Conservation (phyloP, 257 asterid species). For the Ligustrum vulgare region DNA sequence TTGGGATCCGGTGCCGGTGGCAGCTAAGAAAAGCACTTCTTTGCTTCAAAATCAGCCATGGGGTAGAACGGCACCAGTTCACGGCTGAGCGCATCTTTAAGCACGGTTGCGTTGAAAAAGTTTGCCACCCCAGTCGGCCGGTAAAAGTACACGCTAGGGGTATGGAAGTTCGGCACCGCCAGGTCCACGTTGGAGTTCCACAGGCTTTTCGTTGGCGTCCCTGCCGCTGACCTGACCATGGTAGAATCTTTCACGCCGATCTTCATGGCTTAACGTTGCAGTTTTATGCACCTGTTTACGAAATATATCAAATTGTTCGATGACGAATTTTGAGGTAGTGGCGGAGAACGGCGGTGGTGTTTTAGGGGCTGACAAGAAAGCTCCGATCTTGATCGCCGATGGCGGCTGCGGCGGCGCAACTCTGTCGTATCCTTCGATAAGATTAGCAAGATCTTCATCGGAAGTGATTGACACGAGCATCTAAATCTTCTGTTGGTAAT, state of each 20-base stretch:
- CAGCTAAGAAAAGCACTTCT: no score
- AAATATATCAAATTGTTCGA: background rate
- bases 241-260: constrained; percentile 60
- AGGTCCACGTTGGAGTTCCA: constrained; percentile 98
- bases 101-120: constrained; percentile 62
- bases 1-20: no score
- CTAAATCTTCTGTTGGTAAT: no score
- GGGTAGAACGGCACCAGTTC: constrained; percentile 93
- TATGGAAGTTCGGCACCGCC: constrained; percentile 96
- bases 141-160: constrained; percentile 95
- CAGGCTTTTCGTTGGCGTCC: constrained; percentile 55
- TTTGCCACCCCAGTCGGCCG: constrained; percentile 53
- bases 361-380: no score
- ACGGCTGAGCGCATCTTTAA: constrained; percentile 71
- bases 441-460: no score
- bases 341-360: background rate
- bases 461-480: no score
- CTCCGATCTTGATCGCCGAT: no score
- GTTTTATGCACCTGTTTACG: background rate
- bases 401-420: no score
- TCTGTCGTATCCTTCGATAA: no score
- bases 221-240: constrained; percentile 73
- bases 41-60: no score
- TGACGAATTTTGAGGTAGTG: background rate
- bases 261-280: constrained; percentile 37